Percentiles rank a stretch among this genome's conserved stretches.
Evolutionary conservation across 1,284 basidiomycete species (phyloP).

Genomic region (Dichomitus squalens): DNA sequence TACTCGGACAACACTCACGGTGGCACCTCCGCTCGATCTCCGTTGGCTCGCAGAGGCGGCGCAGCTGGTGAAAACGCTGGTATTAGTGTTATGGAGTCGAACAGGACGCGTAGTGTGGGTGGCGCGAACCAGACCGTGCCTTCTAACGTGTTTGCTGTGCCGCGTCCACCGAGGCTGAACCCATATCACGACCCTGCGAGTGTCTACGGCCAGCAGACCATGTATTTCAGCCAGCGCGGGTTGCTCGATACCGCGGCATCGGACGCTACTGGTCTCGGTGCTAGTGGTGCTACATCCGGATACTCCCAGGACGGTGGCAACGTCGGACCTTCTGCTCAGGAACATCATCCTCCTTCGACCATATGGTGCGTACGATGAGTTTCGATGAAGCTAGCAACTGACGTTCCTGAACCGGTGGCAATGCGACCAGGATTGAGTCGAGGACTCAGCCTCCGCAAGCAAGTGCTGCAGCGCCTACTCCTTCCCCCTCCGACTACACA

Average conservation of each 20-base stretch:
- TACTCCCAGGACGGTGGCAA: too few species aligned
- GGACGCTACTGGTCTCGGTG: conserved; percentile 29
- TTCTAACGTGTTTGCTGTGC: conserved; percentile 37
- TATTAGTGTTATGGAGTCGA: conserved; percentile 33
- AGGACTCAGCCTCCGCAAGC: too few species aligned
- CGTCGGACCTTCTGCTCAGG: too few species aligned
- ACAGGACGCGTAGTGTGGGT: conserved; percentile 30
- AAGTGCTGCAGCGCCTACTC: too few species aligned
- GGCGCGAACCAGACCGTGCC: conserved; percentile 28
- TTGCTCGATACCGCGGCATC: conserved; percentile 2
- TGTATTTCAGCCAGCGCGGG: conserved; percentile 15
- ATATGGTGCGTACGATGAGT: too few species aligned
- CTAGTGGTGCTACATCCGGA: conserved; percentile 32
- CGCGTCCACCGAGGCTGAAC: conserved; percentile 18
- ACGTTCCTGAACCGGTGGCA: too few species aligned
- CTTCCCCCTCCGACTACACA: too few species aligned
- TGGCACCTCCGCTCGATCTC: conserved; percentile 59
- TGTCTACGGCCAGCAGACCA: conserved; percentile 13
- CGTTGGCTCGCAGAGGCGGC: conserved; percentile 38
- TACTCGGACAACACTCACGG: conserved; percentile 67
- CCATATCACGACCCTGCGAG: conserved; percentile 21
- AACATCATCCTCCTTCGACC: too few species aligned
- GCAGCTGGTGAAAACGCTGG: conserved; percentile 33
- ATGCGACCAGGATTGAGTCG: too few species aligned
- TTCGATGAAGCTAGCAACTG: too few species aligned